These are phyloP conservation scores for Colletotrichum sp. DNA, from an alignment of 2,329 filamentous ascomycete genomes.

Conservation along the genomic window DNA sequence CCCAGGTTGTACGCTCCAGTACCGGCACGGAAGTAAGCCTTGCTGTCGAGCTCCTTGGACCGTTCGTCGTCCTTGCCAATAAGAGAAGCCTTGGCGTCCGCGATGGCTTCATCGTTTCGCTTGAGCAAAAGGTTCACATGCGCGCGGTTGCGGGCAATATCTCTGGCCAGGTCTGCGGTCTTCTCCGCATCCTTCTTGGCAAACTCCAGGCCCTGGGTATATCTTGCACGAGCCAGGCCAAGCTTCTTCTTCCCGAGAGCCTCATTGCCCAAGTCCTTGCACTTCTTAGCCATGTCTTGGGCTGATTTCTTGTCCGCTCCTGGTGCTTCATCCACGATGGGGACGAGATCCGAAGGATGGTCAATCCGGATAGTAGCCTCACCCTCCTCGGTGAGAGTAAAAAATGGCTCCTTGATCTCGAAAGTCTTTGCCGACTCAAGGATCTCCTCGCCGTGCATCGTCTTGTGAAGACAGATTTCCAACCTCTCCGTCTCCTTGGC, in stretches of 20 bases:
- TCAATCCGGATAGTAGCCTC: slow-evolving; percentile 43
- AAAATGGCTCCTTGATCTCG: slow-evolving; percentile 55
- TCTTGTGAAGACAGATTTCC: slow-evolving; percentile 38
- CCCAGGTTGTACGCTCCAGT: slow-evolving; percentile 33
- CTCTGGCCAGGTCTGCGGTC: slow-evolving; percentile 26
- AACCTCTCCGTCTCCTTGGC: slow-evolving; percentile 30
- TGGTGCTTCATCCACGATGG: not conserved
- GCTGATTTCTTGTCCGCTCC: not conserved
- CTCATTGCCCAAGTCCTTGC: slow-evolving; percentile 33
- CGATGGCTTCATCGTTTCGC: slow-evolving; percentile 33
- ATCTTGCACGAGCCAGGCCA: slow-evolving; percentile 26
- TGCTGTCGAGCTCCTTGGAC: slow-evolving; percentile 29
- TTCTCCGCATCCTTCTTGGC: not conserved
- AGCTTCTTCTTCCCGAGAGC: slow-evolving; percentile 28
- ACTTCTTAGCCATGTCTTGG: slow-evolving; percentile 20
- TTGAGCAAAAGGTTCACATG: slow-evolving; percentile 35
- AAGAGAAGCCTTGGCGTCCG: slow-evolving; percentile 35
- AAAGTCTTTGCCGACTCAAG: slow-evolving; percentile 38
- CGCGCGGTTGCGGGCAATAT: slow-evolving; percentile 36
- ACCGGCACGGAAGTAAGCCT: slow-evolving; percentile 37
- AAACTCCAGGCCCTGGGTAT: slow-evolving; percentile 29
- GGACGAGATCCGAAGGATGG: slow-evolving; percentile 35
- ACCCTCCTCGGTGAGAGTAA: slow-evolving; percentile 45
- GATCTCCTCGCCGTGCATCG: slow-evolving; percentile 32
- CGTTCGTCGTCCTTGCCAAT: slow-evolving; percentile 6